A percentile compares a stretch with the other conserved stretches of the same genome.
These are phyloP conservation scores for Solanum lycopersicoides DNA, from an alignment of 257 asterid species.

Conservation along the genomic window DNA sequence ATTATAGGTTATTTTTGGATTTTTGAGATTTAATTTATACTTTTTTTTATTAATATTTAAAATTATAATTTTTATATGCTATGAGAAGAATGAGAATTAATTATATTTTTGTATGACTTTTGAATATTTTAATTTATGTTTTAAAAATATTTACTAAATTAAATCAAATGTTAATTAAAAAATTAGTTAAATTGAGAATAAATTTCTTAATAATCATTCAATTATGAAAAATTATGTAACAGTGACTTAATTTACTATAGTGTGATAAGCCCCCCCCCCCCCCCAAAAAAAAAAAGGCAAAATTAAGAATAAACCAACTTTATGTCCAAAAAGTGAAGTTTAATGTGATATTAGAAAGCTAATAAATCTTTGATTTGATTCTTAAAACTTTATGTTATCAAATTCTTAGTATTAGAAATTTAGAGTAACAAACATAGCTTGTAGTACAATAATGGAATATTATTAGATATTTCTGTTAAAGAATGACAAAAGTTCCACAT, in stretches of 20 bases:
- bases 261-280: not conserved
- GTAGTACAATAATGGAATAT: not conserved
- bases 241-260: not conserved
- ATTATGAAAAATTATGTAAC: not conserved
- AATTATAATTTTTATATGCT: not conserved
- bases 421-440: not conserved
- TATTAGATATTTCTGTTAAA: not conserved
- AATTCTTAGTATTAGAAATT: not conserved
- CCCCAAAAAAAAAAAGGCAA: not conserved
- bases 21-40: not conserved
- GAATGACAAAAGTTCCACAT: too few relatives aligned
- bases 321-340: not conserved
- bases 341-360: not conserved
- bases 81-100: not conserved
- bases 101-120: not conserved
- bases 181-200: too few relatives aligned
- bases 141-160: too few relatives aligned
- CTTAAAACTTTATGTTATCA: not conserved
- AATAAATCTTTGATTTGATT: not conserved
- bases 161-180: too few relatives aligned
- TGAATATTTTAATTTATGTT: too few relatives aligned
- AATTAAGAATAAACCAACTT: not conserved
- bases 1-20: too few relatives aligned
- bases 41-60: not conserved
- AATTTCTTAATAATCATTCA: not conserved